phyloP scores from a whole-genome alignment of 202 grass and related monocot species.

The Panicum virgatum region DNA sequence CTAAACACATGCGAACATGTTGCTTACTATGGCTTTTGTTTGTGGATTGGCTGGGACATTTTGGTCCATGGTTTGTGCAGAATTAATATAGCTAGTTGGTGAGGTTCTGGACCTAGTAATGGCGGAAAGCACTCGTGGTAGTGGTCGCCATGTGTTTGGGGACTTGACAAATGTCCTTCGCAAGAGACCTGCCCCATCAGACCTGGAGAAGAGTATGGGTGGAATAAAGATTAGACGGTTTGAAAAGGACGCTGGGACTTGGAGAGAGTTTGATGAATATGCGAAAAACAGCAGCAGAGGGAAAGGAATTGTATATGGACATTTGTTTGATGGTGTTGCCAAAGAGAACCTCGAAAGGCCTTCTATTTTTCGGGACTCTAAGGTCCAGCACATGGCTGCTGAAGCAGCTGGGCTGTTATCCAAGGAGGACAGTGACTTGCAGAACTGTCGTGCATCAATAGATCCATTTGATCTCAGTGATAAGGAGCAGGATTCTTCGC shows the following conservation, averaged over 20 bases:
- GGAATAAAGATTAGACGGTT: slow-evolving; percentile 41
- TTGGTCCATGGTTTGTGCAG: not conserved
- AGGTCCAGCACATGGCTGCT: slow-evolving; percentile 47
- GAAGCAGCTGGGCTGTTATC: slow-evolving; percentile 40
- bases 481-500: slow-evolving; percentile 49
- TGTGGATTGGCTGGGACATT: slow-evolving; percentile 3
- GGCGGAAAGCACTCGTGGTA: slow-evolving; percentile 28
- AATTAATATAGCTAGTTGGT: not conserved
- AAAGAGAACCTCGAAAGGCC: slow-evolving; percentile 24
- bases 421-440: slow-evolving; percentile 16
- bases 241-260: not conserved
- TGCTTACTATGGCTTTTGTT: not conserved
- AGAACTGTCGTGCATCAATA: not conserved
- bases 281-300: slow-evolving; percentile 2
- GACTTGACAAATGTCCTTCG: slow-evolving; percentile 51
- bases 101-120: slow-evolving; percentile 22
- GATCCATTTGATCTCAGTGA: slow-evolving; percentile 29
- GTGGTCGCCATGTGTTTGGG: slow-evolving; percentile 31
- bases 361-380: slow-evolving; percentile 39
- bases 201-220: slow-evolving; percentile 38
- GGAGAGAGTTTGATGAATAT: slow-evolving; percentile 19
- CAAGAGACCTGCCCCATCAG: slow-evolving; percentile 39
- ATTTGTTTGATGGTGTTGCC: slow-evolving; percentile 31
- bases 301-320: not conserved
- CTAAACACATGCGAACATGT: not conserved